phyloP scores from a whole-genome alignment of 225 moss, liverwort and hornwort species.

The Pleurozium schreberi region DNA sequence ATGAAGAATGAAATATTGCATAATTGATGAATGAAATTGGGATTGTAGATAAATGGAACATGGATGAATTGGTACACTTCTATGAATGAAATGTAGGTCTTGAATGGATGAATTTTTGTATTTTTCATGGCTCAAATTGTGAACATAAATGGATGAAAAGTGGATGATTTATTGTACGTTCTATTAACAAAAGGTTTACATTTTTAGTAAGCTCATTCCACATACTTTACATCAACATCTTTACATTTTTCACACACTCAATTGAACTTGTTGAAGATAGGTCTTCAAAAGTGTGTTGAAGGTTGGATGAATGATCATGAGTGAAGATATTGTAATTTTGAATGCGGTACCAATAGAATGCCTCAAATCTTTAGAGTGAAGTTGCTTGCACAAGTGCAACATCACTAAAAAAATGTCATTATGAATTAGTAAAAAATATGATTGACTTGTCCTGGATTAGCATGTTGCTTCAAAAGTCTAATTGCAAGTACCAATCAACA shows the following conservation, averaged over 20 bases:
- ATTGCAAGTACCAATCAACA: accelerated
- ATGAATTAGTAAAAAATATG: background rate
- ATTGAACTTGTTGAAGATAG: background rate
- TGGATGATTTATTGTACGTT: background rate
- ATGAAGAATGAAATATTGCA: background rate
- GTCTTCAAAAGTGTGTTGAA: background rate
- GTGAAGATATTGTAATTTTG: background rate
- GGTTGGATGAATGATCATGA: background rate
- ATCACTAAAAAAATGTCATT: background rate
- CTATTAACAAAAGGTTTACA: background rate
- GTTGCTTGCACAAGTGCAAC: background rate
- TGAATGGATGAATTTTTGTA: background rate
- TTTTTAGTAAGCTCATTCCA: background rate
- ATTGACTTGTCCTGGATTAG: background rate
- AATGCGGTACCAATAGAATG: background rate
- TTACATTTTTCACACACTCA: background rate
- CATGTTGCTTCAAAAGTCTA: background rate
- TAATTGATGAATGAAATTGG: background rate
- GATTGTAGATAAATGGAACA: background rate
- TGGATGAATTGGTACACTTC: no score
- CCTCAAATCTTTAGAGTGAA: background rate
- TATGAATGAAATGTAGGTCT: background rate
- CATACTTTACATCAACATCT: background rate
- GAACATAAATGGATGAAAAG: background rate
- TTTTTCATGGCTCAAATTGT: background rate